Conservation (phyloP, 768 basidiomycete species). For the Leucosporidium creatinivorum region DNA sequence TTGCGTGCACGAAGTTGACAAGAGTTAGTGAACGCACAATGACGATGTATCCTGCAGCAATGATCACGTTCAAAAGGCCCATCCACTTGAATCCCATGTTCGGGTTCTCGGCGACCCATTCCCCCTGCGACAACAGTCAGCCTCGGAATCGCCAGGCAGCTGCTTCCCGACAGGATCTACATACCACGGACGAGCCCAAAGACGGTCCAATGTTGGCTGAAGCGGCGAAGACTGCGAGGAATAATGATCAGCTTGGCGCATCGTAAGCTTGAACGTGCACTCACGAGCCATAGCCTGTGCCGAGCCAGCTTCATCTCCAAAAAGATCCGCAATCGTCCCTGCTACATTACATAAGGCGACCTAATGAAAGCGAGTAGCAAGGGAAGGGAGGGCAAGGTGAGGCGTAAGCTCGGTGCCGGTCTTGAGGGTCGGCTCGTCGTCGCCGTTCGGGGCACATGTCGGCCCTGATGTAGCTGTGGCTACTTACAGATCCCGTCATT, state of each 20-base stretch:
- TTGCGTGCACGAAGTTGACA: not conserved
- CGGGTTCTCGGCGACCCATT: not conserved
- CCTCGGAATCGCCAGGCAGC: no score
- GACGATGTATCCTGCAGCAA: not conserved
- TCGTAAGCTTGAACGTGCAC: no score
- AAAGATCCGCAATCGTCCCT: not conserved
- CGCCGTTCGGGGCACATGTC: not conserved
- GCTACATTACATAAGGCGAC: not conserved
- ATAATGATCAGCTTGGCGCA: no score
- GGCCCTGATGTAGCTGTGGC: not conserved
- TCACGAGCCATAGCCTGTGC: not conserved
- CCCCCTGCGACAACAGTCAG: not conserved
- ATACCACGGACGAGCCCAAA: not conserved
- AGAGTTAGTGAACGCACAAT: not conserved
- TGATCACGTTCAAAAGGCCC: not conserved
- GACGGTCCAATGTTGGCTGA: slow-evolving; percentile 4
- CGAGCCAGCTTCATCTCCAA: not conserved
- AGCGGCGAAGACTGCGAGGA: not conserved
- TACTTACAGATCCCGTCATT: not conserved
- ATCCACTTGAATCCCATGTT: slow-evolving; percentile 1
- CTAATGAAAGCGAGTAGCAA: not conserved
- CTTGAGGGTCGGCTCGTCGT: not conserved
- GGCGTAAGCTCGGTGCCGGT: no score
- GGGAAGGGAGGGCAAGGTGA: no score
- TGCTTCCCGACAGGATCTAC: no score